A percentile compares a stretch with the other conserved stretches of the same genome.
Conservation (phyloP, 805 yeast species). For the Starmera amethionina region DNA sequence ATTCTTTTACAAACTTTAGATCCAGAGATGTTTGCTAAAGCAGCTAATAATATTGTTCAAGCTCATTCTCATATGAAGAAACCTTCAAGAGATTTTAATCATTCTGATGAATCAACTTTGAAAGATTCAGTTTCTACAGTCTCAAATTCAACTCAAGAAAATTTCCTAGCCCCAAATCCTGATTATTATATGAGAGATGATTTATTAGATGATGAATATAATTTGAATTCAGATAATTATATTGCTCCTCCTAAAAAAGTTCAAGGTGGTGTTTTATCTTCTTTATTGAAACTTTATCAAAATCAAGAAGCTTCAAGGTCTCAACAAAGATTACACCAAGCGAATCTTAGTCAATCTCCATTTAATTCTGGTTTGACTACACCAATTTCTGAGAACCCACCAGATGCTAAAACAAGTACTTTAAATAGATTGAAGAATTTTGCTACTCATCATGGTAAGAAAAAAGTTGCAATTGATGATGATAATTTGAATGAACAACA, state of each 20-base stretch:
- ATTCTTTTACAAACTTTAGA: conserved; percentile 36
- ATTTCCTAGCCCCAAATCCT: conserved; percentile 30
- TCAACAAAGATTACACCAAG: conserved; percentile 6
- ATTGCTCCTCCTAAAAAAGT: conserved; percentile 57
- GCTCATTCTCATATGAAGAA: conserved; percentile 28
- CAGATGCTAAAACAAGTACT: neutral
- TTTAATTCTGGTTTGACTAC: conserved; percentile 8
- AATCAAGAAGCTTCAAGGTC: conserved; percentile 23
- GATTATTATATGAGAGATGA: conserved; percentile 28
- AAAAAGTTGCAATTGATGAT: conserved; percentile 15
- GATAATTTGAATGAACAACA: conserved; percentile 8
- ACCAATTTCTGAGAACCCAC: conserved; percentile 4
- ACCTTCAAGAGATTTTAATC: conserved; percentile 1
- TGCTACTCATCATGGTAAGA: conserved; percentile 8
- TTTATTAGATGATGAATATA: conserved; percentile 20
- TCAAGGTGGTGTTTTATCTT: conserved; percentile 79
- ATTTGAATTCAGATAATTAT: conserved; percentile 27
- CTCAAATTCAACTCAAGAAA: conserved; percentile 8
- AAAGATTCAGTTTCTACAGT: conserved; percentile 15
- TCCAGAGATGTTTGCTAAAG: conserved; percentile 32
- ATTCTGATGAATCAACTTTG: conserved; percentile 10
- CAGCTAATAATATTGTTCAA: conserved; percentile 45
- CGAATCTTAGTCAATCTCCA: conserved; percentile 4
- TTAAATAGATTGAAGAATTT: conserved; percentile 1
- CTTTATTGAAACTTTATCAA: conserved; percentile 63